These are phyloP conservation scores for Lunularia cruciata DNA, from an alignment of 225 moss, liverwort and hornwort genomes.

Conservation along the genomic window DNA sequence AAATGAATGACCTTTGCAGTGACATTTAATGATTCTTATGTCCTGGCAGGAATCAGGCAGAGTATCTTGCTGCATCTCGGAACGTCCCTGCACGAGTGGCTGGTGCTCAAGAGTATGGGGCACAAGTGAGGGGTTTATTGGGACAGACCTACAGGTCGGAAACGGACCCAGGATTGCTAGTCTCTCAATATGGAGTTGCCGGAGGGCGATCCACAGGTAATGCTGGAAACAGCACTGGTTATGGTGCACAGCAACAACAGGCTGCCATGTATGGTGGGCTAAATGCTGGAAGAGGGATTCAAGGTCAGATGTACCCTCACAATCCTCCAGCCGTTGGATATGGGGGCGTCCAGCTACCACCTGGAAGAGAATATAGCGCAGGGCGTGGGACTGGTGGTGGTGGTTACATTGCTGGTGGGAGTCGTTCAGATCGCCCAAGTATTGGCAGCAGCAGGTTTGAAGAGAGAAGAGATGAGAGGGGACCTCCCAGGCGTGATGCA, in stretches of 20 bases:
- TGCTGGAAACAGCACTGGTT: conserved; percentile 56
- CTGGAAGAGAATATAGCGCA: conserved; percentile 94
- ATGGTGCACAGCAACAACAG: conserved; percentile 76
- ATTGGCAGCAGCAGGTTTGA: conserved; percentile 95
- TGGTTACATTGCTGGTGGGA: conserved; percentile 70
- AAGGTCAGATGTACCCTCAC: conserved; percentile 80
- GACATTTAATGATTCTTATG: background rate
- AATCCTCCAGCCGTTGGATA: conserved; percentile 81
- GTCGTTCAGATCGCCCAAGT: conserved; percentile 92
- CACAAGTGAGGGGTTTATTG: conserved; percentile 70
- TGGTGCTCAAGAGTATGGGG: conserved; percentile 75
- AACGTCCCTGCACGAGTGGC: conserved; percentile 58
- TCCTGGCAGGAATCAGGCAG: conserved; percentile 75
- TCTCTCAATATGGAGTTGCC: conserved; percentile 92
- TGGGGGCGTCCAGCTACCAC: conserved; percentile 91
- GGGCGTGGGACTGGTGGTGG: conserved; percentile 90
- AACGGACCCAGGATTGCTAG: conserved; percentile 68
- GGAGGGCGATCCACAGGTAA: conserved; percentile 67
- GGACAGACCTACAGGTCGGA: conserved; percentile 81
- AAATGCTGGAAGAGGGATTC: conserved; percentile 76
- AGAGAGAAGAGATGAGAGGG: conserved; percentile 79
- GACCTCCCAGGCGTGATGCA: conserved; percentile 73
- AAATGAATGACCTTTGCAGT: background rate
- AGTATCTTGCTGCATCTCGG: conserved; percentile 68
- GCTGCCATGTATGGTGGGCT: conserved; percentile 82